Evolutionary conservation across 73 alveolate genomes (phyloP).

Genomic region (Chromera velia): DNA sequence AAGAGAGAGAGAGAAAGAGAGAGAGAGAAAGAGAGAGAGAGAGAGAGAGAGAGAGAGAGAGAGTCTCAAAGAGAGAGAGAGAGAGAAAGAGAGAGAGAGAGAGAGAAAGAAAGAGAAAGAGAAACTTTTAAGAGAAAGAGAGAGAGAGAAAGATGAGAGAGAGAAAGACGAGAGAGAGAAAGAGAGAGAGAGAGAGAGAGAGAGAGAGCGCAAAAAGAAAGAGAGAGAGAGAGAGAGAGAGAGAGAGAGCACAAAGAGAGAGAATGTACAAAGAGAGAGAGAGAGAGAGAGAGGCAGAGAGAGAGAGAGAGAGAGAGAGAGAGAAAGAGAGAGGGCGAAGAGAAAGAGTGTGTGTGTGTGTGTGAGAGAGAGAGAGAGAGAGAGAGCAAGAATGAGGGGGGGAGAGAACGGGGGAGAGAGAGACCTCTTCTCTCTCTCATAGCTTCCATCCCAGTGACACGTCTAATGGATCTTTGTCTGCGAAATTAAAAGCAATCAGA

Average conservation of each 20-base stretch:
- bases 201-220: background rate
- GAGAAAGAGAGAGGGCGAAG: no score
- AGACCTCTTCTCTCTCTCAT: no score
- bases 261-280: conserved; percentile 10
- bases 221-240: conserved; percentile 19
- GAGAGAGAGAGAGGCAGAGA: conserved; percentile 32
- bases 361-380: no score
- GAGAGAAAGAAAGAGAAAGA: conserved; percentile 15
- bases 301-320: no score
- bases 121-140: background rate
- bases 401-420: no score
- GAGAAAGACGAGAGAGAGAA: conserved; percentile 12
- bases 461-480: no score
- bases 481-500: no score
- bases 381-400: no score
- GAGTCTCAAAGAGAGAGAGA: no score
- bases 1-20: conserved; percentile 5
- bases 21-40: conserved; percentile 14
- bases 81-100: conserved; percentile 3
- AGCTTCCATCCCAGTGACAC: no score
- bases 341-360: no score
- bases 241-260: conserved; percentile 6
- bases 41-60: conserved; percentile 8
- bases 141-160: conserved; percentile 8
- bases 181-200: conserved; percentile 6